Evolutionary conservation across 495 filamentous ascomycete species (phyloP), one percentile per base, ranked within the genome.

Genomic region (Articulospora tetracladia): DNA sequence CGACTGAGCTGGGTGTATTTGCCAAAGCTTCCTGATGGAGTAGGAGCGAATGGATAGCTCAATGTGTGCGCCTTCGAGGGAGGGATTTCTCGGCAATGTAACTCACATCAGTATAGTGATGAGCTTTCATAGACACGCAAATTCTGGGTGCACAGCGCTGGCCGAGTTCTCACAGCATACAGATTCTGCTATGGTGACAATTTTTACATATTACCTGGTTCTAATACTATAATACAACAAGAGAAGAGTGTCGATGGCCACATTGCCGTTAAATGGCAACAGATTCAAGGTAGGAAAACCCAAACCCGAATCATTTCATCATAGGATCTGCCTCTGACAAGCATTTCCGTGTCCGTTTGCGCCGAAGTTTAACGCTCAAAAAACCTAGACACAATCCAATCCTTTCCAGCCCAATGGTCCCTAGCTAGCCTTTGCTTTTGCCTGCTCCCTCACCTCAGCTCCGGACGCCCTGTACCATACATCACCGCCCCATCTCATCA

Each of bases 391-490:
- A 32, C 13, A 13, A 17, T 19, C 22, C 24, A 58, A 57, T 53
- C 47, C 56, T 41, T 59, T 32, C 27, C 19, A 54, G 17, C 28
- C 27, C 25, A 28, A 60, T 4, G 55, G 57, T 26, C 30, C 30
- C 30, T 32, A 6, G 13, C 6, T 32, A 32, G 39, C 15, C 10
- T n/a, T 44, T 12, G 39, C 39, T 17, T 55, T 50, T 11, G 50
- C 55, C 47, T 58, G 46, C 61, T 74, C 72, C 32, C 88, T 79
- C 10, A 75, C 79, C 26, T 78, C 74, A n/a, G 77, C 87, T 2
- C 94, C 94, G 60, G 86, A 91, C 10, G 93, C 94, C 63, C 82
- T 83, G 81, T 87, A 94, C 94, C 94, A 98, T 3, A 96, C 85
- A 75, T 97, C 91, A 15, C 90, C 90, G 53, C 91, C 88, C 94